Base-by-base conservation (phyloP, 1,284 basidiomycete genomes). In the Xerocomus amazonicus region DNA sequence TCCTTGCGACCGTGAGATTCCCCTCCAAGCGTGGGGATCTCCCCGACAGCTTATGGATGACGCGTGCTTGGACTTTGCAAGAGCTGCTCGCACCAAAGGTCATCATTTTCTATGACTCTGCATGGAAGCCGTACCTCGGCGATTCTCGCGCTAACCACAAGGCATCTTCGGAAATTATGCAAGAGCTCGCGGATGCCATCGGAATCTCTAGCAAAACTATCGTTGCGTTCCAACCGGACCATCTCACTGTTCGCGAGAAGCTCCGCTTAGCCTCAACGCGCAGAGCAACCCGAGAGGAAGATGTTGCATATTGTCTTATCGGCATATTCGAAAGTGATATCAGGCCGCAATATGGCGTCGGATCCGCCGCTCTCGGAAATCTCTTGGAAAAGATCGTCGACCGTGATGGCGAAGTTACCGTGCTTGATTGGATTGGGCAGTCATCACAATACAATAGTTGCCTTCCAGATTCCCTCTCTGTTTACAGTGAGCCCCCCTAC, bases 291-390 rank as follows among this genome's bases (percentile, higher is more conserved):
- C 1, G 23, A 8, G 55, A 47, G 7, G 57, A 58, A 46, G 56
- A 57, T 10, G 14, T 58, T 6, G 56, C 58, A 14, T 60, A 60
- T 17, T 48, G 45, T 1, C 39, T 58, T 31, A 51, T 60, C 10
- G 57, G 57, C 2, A 52, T 58, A 32, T 58, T 58, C 37, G 45
- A 47, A 5, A 48, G 52, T 19, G 58, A 58, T 16, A 39, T 58
- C 6, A 42, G 13, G 14, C 58, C 58, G 4, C 34, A 34, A 13
- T 60, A 58, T 17, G 55, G 56, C 19, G 58, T 57, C 28, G 48
- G 46, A 9, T 4, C 38, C 13, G 38, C n/a, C 7, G 56, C 58
- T 4, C 34, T 58, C 1, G 55, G 58, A 4, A 57, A 43, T 14
- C 40, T 57, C 14, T 33, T 57, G 37, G 47, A 53, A 4, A 59